Evolutionary conservation across 2,329 filamentous ascomycete species (phyloP).

Genomic region (Colletotrichum cuscutae): DNA sequence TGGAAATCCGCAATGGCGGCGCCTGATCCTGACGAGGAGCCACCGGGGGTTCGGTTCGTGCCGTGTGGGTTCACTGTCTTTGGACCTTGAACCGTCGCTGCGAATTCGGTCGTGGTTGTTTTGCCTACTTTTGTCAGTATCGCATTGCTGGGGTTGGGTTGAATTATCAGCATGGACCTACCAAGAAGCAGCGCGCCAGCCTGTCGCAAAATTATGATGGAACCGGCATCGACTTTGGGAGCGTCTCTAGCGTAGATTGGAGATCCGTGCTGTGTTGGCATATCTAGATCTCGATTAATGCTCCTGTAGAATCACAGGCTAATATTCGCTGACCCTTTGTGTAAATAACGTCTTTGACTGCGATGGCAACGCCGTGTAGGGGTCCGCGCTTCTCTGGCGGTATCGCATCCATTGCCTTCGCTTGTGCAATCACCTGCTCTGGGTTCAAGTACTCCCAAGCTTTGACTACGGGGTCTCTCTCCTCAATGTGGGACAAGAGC

Average conservation of each 20-base stretch:
- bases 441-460: slow-evolving; percentile 62
- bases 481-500: slow-evolving; percentile 55
- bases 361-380: slow-evolving; percentile 67
- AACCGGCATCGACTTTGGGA: slow-evolving; percentile 61
- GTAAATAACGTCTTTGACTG: slow-evolving; percentile 69
- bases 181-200: slow-evolving; percentile 68
- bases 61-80: slow-evolving; percentile 72
- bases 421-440: slow-evolving; percentile 59
- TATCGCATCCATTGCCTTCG: slow-evolving; percentile 60
- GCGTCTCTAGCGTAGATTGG: slow-evolving; percentile 60
- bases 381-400: slow-evolving; percentile 60
- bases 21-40: slow-evolving; percentile 74
- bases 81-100: slow-evolving; percentile 63
- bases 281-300: slow-evolving; percentile 48
- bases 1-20: slow-evolving; percentile 75
- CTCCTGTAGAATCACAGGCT: neutral
- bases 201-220: slow-evolving; percentile 61
- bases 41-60: slow-evolving; percentile 70
- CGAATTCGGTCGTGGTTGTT: slow-evolving; percentile 72
- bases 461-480: slow-evolving; percentile 55
- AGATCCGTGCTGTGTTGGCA: slow-evolving; percentile 68
- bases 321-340: slow-evolving; percentile 55
- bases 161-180: slow-evolving; percentile 2
- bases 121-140: slow-evolving; percentile 38
- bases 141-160: neutral